phyloP scores from a whole-genome alignment of 306 rosid species.

The Dalbergia cultrata region DNA sequence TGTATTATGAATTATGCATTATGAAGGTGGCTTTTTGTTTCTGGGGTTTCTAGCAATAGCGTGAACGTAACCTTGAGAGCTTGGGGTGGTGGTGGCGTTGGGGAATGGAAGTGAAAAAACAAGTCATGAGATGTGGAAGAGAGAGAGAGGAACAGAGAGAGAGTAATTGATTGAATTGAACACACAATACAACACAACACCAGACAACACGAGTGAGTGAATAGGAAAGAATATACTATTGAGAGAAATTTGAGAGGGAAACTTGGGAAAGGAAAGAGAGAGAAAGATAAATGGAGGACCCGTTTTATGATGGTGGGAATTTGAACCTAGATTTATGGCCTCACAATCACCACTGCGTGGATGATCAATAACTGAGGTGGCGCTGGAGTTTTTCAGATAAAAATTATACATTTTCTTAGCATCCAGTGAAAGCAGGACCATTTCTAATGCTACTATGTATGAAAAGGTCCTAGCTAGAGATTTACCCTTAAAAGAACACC shows the following conservation, averaged over 20 bases:
- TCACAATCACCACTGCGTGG: slow-evolving; percentile 68
- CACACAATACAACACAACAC: too few species aligned
- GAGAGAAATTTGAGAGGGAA: background rate
- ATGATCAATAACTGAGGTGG: slow-evolving; percentile 44
- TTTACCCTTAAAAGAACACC: too few species aligned
- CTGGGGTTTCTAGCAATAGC: background rate
- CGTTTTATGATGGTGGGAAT: slow-evolving; percentile 26
- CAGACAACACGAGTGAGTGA: too few species aligned
- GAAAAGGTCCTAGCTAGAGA: too few species aligned
- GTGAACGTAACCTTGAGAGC: slow-evolving; percentile 44
- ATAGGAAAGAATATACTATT: background rate
- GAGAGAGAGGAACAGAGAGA: background rate
- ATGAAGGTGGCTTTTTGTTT: too few species aligned
- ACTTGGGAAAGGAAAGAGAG: background rate
- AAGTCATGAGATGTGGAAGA: slow-evolving; percentile 1
- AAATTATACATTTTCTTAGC: too few species aligned
- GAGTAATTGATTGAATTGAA: background rate
- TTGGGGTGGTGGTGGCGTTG: slow-evolving; percentile 26
- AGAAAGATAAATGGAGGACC: background rate
- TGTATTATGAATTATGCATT: too few species aligned
- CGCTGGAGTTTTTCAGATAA: too few species aligned
- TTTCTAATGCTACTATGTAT: too few species aligned
- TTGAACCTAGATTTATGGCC: slow-evolving; percentile 56
- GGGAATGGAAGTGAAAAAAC: slow-evolving; percentile 1
- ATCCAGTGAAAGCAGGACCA: too few species aligned